phyloP scores from a whole-genome alignment of 176 grass and related monocot species.

The Triticum timopheevii region DNA sequence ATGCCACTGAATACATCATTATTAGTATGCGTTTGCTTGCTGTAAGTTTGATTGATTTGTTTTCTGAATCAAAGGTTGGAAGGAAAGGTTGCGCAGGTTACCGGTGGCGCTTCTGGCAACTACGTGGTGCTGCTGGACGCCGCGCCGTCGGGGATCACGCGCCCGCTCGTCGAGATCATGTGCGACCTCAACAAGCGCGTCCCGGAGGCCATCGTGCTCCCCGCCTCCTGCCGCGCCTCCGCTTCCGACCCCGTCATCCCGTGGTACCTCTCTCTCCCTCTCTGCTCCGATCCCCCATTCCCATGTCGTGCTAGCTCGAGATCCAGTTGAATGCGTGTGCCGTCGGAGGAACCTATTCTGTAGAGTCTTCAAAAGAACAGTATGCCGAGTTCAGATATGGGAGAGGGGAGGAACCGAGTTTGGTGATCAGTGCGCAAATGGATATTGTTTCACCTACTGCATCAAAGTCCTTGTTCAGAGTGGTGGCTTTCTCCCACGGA shows the following conservation, averaged over 20 bases:
- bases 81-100: conserved; percentile 78
- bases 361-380: too few relatives aligned
- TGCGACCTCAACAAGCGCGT: conserved; percentile 96
- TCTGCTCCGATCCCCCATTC: not conserved
- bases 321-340: not conserved
- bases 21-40: not conserved
- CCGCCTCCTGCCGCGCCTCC: conserved; percentile 20
- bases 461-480: too few relatives aligned
- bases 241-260: conserved; percentile 51
- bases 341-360: too few relatives aligned
- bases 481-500: too few relatives aligned
- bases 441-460: too few relatives aligned
- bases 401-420: too few relatives aligned
- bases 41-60: not conserved
- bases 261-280: conserved; percentile 33
- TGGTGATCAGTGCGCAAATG: too few relatives aligned
- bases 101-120: conserved; percentile 73
- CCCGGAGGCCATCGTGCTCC: conserved; percentile 70
- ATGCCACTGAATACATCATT: not conserved
- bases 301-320: not conserved
- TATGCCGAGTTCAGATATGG: too few relatives aligned
- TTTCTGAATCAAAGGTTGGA: conserved; percentile 46
- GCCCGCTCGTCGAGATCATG: conserved; percentile 85
- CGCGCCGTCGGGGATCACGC: conserved; percentile 66
- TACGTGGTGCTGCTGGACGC: conserved; percentile 75